Base-by-base conservation (phyloP, 208 protist genomes). In the Angomonas desouzai region DNA sequence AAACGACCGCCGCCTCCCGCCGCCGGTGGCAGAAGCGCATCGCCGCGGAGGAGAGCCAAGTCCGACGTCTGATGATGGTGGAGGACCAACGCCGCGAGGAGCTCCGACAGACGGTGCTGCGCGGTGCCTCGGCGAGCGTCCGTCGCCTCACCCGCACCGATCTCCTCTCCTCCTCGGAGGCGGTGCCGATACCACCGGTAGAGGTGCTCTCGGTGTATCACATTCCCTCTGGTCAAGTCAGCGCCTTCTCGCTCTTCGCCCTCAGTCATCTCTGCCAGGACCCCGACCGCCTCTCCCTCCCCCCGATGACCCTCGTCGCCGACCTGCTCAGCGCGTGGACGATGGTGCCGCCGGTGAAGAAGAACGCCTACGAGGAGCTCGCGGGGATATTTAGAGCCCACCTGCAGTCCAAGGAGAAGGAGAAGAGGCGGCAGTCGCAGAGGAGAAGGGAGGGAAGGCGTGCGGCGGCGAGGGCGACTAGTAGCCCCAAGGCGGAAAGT, bases 21-120 rank as follows among this genome's bases (percentile, higher is more conserved):
- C 79, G 82, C 10, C 72, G 71, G 2, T 93, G 87, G 87, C 62
- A 66, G 23, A 75, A 78, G 34, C 72, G 74, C 47, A 87, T 93
- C 34, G 70, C 73, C 6, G 45, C 63, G 9, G 72, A 85, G 32
- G 87, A 93, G 68, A 88, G 48, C 16, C 66, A 88, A 25, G 81
- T 93, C 11, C 83, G 87, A 16, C 63, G 77, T 1, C 67, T 82
- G 25, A 93, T 93, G 87, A 79, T 89, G 48, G 48, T 79, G n/a
- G 83, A 93, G 66, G 81, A 89, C 53, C 75, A 85, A 48, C 77
- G 74, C 48, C 64, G 81, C 23, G 77, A 85, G 33, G 72, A 72
- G 55, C 78, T 94, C 7, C 55, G 64, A 10, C 77, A 72, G 34
- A 79, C 70, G 32, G 82, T 88, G n/a, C 69, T 91, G 40, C 71